These are phyloP conservation scores for Chlorencoelia australis DNA, from an alignment of 2,329 filamentous ascomycete genomes.

Conservation along the genomic window DNA sequence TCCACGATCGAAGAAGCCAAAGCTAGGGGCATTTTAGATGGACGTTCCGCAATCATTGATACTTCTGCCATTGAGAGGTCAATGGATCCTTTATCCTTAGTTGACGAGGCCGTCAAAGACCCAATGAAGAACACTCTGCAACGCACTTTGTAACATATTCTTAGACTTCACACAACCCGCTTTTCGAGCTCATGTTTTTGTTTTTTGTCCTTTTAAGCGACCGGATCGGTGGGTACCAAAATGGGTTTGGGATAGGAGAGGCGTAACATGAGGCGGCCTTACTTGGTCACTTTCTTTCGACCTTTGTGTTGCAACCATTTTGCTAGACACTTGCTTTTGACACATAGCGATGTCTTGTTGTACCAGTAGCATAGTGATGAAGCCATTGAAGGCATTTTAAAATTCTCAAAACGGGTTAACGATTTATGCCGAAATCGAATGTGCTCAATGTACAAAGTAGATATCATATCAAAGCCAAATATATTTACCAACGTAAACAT, in stretches of 20 bases:
- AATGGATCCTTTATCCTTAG: conserved; percentile 13
- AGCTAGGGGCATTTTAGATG: conserved; percentile 23
- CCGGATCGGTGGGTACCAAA: conserved; percentile 16
- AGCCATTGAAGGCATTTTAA: conserved; percentile 12
- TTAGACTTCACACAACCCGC: conserved; percentile 19
- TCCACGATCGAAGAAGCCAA: conserved; percentile 34
- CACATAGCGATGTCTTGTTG: conserved; percentile 8
- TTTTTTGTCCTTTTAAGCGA: conserved; percentile 16
- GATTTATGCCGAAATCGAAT: too few relatives aligned
- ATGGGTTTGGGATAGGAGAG: conserved; percentile 17
- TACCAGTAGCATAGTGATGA: conserved; percentile 14
- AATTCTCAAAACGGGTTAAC: too few relatives aligned
- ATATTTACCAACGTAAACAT: background rate
- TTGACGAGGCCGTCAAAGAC: conserved; percentile 3
- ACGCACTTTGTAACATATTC: conserved; percentile 30
- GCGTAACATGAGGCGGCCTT: conserved; percentile 7
- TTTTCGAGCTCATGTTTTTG: conserved; percentile 14
- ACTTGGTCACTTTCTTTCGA: conserved; percentile 8
- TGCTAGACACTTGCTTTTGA: conserved; percentile 7
- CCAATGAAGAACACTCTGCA: conserved; percentile 11
- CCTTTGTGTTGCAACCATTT: too few relatives aligned
- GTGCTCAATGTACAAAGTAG: too few relatives aligned
- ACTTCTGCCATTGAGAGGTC: conserved; percentile 27
- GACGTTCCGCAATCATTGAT: conserved; percentile 28
- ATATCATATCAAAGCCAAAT: too few relatives aligned